A percentile compares a stretch with the other conserved stretches of the same genome.
Evolutionary conservation across 257 asterid species (phyloP).

Genomic region (Solanum lignicaule): DNA sequence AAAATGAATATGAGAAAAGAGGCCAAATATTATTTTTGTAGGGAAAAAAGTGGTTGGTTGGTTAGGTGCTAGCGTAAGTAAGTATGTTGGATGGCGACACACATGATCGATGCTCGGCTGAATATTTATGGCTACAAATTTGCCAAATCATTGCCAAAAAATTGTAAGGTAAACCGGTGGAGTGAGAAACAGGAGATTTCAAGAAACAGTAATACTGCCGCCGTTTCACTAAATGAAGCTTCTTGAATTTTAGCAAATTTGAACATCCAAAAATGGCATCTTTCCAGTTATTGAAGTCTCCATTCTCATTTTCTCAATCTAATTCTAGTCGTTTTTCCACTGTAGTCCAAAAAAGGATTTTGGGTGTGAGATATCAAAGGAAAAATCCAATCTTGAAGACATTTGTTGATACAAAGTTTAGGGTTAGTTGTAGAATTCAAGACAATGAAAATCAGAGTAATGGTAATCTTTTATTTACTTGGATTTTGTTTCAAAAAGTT

Average conservation of each 20-base stretch:
- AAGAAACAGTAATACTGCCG: background rate
- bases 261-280: constrained; percentile 32
- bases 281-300: constrained; percentile 46
- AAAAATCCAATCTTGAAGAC: constrained; percentile 16
- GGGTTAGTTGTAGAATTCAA: constrained; percentile 41
- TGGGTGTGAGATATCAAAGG: constrained; percentile 20
- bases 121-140: background rate
- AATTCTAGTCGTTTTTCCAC: constrained; percentile 3
- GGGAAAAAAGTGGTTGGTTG: background rate
- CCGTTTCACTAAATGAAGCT: background rate
- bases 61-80: background rate
- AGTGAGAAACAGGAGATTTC: background rate
- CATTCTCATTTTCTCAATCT: constrained; percentile 20
- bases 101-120: background rate
- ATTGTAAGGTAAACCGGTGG: background rate
- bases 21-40: background rate
- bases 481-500: background rate
- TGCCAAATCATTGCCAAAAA: background rate
- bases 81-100: background rate
- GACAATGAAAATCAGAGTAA: constrained; percentile 41
- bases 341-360: background rate
- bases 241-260: background rate
- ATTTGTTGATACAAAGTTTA: constrained; percentile 17
- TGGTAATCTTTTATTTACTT: constrained; percentile 16
- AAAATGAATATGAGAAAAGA: background rate